phyloP scores from a whole-genome alignment of 2,329 filamentous ascomycete species.

The Sarocladium kiliense region DNA sequence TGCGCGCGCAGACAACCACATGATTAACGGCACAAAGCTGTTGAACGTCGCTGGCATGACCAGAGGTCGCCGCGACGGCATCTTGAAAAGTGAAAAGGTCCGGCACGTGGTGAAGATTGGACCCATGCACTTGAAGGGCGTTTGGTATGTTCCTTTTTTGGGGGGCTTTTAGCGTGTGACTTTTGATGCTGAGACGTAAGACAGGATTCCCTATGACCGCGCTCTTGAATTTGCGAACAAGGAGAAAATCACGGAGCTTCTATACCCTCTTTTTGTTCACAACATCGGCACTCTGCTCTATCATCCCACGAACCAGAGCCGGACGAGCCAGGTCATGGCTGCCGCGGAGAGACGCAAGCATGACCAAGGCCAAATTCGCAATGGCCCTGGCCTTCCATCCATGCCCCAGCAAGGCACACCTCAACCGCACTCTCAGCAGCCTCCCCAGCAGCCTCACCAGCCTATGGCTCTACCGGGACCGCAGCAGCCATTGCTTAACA shows the following conservation, averaged over 20 bases:
- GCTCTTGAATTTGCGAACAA: slow-evolving; percentile 99
- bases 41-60: slow-evolving; percentile 98
- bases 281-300: slow-evolving; percentile 93
- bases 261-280: slow-evolving; percentile 96
- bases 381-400: slow-evolving; percentile 54
- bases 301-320: slow-evolving; percentile 81
- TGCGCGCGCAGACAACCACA: slow-evolving; percentile 77
- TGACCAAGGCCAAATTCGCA: slow-evolving; percentile 62
- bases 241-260: slow-evolving; percentile 93
- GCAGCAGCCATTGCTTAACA: slow-evolving; percentile 55
- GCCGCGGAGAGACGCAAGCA: slow-evolving; percentile 74
- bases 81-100: slow-evolving; percentile 95
- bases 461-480: slow-evolving; percentile 55
- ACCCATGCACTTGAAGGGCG: slow-evolving; percentile 97
- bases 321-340: slow-evolving; percentile 82
- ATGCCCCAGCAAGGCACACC: slow-evolving; percentile 59
- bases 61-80: slow-evolving; percentile 87
- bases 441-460: slow-evolving; percentile 25
- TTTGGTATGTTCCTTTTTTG: slow-evolving; percentile 71
- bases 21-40: slow-evolving; percentile 98
- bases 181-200: slow-evolving; percentile 20
- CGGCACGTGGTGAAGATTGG: slow-evolving; percentile 98
- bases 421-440: neutral
- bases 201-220: slow-evolving; percentile 93
- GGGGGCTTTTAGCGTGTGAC: neutral